Base-by-base conservation (phyloP, 306 rosid species). In the Gillenia trifoliata region DNA sequence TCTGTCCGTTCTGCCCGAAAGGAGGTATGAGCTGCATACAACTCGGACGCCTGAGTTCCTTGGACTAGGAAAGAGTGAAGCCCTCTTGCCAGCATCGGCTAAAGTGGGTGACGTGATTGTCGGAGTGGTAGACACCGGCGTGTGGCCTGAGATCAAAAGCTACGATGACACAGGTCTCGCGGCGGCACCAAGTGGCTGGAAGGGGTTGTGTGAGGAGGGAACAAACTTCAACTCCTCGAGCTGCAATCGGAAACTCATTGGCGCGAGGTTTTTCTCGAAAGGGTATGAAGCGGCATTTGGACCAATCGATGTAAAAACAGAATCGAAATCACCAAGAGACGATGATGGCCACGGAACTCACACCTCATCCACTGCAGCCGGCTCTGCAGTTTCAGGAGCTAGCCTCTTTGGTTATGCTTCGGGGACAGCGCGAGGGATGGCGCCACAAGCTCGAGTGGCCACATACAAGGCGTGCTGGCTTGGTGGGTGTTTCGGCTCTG, bases 381-480 rank as follows among this genome's bases (percentile, higher is more conserved):
- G 98, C 11, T 88, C 98, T 0, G 78, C 77, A 1, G 96, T 87
- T 52, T 20, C 75, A 10, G 92, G 87, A 41, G 96, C 98, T 16
- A 91, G 79, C 91, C 89, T 94, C 59, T 86, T 84, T 47, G 90
- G 94, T 50, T 91, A 67, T 66, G 98, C 97, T 72, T 54, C 78
- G 19, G 98, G 98, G 43, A 91, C 88, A 12, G 97, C 98, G 40
- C 85, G 91, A 65, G 98, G 98, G 8, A 91, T 94, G 97, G 96
- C 95, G 36, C 40, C 90, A 11, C 84, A 81, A 61, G 98, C 98
- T 55, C 81, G 97, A 43, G 74, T 94, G 16, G 98, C 98, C 22
- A 29, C 80, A 7, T 94, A 94, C 80, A 94, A 94, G 86, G 92
- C 78, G 33, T 93, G 98, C 74, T 94, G 97, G 97, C 38, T 56